Base-by-base conservation (phyloP, 352 stramenopile species). In the Phytophthora pisi region DNA sequence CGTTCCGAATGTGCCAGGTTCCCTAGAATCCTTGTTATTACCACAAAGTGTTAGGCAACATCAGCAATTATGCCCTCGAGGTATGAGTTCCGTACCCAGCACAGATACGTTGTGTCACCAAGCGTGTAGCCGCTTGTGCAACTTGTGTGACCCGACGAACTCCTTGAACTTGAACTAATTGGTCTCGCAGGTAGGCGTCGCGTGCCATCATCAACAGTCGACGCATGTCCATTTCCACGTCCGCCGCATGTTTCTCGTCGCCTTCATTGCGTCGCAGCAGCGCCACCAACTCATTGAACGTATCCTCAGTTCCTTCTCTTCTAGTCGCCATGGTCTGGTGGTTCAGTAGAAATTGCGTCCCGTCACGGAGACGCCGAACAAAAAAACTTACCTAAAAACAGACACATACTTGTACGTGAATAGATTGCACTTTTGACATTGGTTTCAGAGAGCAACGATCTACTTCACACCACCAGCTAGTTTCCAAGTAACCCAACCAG, bases 91-190 rank as follows among this genome's bases (percentile, higher is more conserved):
- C 40, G n/a, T 70, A 82, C 76, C 69, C 72, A 36, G 62, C 64
- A 52, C 70, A 79, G 50, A 77, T 63, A 26, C 74, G 70, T 61
- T 84, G 58, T 20, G 20, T 20, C 20, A 20, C 28, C 16, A 59
- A 20, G 7, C 57, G 56, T 8, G 60, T 62, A 4, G 61, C 51
- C 4, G 55, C 36, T 52, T 73, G 73, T 31, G 77, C 55, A 38
- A 92, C 78, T 5, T 66, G 56, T 30, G 75, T 75, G 61, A 92
- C 67, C 8, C 78, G 68, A 9, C 75, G 66, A 34, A 91, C 74
- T 3, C 73, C 82, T 55, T 93, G 83, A 16, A 79, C 82, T 49
- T 86, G 72, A 15, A 93, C 65, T 51, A 93, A 74, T 46, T 81
- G 64, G 13, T 91, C 80, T 11, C 86, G 77, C 59, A 89, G 60